These are phyloP conservation scores for Naematelia aurantialba DNA, from an alignment of 768 basidiomycete species.

Conservation along the genomic window DNA sequence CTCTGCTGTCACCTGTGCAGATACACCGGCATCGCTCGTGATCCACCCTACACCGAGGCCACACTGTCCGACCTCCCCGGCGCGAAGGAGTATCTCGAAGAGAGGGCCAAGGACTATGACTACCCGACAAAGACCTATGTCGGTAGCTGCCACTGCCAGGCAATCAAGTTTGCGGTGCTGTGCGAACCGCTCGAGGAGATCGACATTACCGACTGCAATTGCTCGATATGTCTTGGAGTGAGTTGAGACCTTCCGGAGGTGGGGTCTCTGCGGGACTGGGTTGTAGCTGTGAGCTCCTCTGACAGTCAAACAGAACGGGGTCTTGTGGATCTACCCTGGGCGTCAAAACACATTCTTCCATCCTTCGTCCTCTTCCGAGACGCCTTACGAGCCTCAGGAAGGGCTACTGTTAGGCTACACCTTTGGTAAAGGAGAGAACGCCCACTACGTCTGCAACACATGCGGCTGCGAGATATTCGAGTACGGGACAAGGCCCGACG, in stretches of 20 bases:
- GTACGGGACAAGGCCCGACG: too few species aligned
- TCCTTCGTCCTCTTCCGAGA: too few species aligned
- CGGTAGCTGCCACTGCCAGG: constrained; percentile 25
- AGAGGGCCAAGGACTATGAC: background rate
- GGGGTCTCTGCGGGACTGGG: too few species aligned
- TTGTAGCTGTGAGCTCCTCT: background rate
- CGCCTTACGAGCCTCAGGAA: too few species aligned
- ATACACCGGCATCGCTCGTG: constrained; percentile 12
- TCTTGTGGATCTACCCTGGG: constrained; percentile 19
- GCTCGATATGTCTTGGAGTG: constrained; percentile 24
- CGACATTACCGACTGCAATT: constrained; percentile 16
- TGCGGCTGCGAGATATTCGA: too few species aligned
- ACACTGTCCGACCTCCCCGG: constrained; percentile 11
- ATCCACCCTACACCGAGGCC: constrained; percentile 10
- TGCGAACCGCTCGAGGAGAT: constrained; percentile 10
- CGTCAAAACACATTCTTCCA: too few species aligned
- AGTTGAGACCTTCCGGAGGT: background rate
- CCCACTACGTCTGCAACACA: too few species aligned
- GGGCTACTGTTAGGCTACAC: too few species aligned
- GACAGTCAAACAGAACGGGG: constrained; percentile 17
- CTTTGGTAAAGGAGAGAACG: too few species aligned
- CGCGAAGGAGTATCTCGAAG: constrained; percentile 10
- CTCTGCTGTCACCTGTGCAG: too few species aligned
- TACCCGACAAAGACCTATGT: constrained; percentile 12
- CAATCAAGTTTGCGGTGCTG: constrained; percentile 17